These are phyloP conservation scores for Plantago coronopus DNA, from an alignment of 305 asterid genomes.

Conservation along the genomic window DNA sequence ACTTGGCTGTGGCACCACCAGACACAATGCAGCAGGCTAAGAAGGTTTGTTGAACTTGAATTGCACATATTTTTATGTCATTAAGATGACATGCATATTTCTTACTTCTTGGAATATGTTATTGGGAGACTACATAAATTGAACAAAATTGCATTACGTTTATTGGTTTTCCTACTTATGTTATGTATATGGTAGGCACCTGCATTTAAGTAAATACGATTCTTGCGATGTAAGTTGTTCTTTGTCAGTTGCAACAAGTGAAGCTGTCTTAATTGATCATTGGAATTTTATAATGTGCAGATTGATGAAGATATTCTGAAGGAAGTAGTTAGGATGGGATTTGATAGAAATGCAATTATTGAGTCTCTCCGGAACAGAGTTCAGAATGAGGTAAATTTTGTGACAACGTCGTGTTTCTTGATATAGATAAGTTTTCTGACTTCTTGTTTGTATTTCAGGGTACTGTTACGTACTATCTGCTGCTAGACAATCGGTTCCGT, in stretches of 20 bases:
- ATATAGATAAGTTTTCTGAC: conserved; percentile 25
- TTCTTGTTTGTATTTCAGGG: conserved; percentile 49
- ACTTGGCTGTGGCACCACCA: conserved; percentile 86
- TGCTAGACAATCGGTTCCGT: conserved; percentile 86
- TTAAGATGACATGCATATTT: conserved; percentile 2
- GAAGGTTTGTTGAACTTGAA: conserved; percentile 49
- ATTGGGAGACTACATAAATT: neutral
- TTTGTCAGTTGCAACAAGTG: conserved; percentile 19
- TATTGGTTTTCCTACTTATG: conserved; percentile 1
- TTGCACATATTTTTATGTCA: neutral
- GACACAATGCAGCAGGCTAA: conserved; percentile 87
- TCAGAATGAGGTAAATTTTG: conserved; percentile 71
- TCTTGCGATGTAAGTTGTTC: conserved; percentile 7
- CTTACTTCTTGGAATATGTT: conserved; percentile 17
- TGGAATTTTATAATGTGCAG: conserved; percentile 43
- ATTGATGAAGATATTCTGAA: conserved; percentile 92
- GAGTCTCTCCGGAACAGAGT: conserved; percentile 81
- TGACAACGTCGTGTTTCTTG: conserved; percentile 15
- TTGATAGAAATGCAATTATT: conserved; percentile 55
- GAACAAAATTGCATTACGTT: no score
- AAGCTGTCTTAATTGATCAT: conserved; percentile 10
- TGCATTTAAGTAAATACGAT: conserved; percentile 13
- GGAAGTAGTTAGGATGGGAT: conserved; percentile 85
- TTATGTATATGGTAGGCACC: neutral
- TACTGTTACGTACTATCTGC: conserved; percentile 88